Evolutionary conservation across 2,329 filamentous ascomycete genomes (phyloP), one percentile per base, ranked within the genome.

Genomic region (Daldinia sp.): DNA sequence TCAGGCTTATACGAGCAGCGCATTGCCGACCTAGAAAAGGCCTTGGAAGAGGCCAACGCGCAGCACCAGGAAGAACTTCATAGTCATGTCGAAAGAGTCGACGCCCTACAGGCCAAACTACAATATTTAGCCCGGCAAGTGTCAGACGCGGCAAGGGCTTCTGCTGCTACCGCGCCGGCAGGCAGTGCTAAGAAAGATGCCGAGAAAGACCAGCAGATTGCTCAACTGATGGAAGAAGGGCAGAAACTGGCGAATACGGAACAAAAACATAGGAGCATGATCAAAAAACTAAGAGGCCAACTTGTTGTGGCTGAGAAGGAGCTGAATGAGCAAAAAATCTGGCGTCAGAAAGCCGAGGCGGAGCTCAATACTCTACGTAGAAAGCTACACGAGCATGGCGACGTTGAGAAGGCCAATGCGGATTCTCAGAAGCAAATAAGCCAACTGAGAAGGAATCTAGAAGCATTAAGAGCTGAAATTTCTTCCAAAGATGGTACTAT

Each of bases 191-290:
- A 90, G 75, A 93, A 91, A 73, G 76, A 98, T 11, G 91, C 92
- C 1, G 93, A 96, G 72, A 96, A 93, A 73, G 94, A 98, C 71
- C 89, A 94, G 70, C 92, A 92, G 74, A 96, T 98, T 71, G 92
- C 94, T 2, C 80, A 94, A 47, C 81, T 99, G 10, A 91, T 99
- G 83, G 90, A 96, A 70, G 95, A 99, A 79, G 95, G 96, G 0
- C 91, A 95, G 71, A 93, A 90, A 68, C 83, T 98, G 7, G 94
- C 93, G 1, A 91, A 90, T 70, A 91, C 87, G 0, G 95, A 99
- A 75, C 86, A 97, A 76, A 93, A 93, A 72, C 89, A 96, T 67
- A 84, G 94, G 63, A 87, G 87, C 4, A 89, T 90, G 3, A 91
- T 98, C 71, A 96, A 95, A 77, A 94, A 92, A 72, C 78, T 98